These are phyloP conservation scores for Globisporangium middletonii DNA, from an alignment of 352 stramenopile species.

Conservation along the genomic window DNA sequence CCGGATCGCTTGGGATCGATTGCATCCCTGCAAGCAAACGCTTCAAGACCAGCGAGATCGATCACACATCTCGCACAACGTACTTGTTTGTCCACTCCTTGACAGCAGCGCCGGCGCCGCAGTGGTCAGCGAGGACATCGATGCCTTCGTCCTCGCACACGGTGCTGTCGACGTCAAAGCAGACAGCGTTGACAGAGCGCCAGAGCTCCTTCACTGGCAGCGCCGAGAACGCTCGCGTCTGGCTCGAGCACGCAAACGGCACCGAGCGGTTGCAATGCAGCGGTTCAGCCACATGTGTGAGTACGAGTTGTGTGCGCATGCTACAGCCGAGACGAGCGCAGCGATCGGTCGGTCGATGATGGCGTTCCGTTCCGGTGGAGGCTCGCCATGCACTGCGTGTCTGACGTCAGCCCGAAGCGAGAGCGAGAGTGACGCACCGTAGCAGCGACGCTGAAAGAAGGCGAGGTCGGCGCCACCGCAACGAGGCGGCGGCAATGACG, in stretches of 20 bases:
- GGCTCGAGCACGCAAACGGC: neutral
- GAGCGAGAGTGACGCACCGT: slow-evolving; percentile 4
- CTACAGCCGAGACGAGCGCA: neutral
- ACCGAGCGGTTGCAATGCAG: neutral
- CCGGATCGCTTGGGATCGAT: no score
- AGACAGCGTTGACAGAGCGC: slow-evolving; percentile 69
- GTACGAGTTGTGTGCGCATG: slow-evolving; percentile 13
- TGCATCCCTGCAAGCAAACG: neutral
- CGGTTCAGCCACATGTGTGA: slow-evolving; percentile 4
- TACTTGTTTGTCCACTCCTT: slow-evolving; percentile 92
- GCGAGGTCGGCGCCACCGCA: neutral
- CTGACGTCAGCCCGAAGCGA: neutral
- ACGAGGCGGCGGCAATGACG: slow-evolving; percentile 10
- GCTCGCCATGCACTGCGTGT: neutral
- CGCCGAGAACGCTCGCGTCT: slow-evolving; percentile 4
- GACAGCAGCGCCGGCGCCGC: slow-evolving; percentile 92
- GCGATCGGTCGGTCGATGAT: neutral
- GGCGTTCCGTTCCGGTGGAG: neutral
- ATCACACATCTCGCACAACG: slow-evolving; percentile 7
- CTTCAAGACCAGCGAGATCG: neutral
- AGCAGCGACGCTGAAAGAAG: neutral
- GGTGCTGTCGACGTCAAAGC: slow-evolving; percentile 97
- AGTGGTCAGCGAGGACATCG: slow-evolving; percentile 96
- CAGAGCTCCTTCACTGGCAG: slow-evolving; percentile 39
- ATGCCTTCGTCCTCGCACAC: slow-evolving; percentile 98